Evolutionary conservation across 257 asterid species (phyloP), one percentile per base, ranked within the genome.

Genomic region (Agastache rugosa): DNA sequence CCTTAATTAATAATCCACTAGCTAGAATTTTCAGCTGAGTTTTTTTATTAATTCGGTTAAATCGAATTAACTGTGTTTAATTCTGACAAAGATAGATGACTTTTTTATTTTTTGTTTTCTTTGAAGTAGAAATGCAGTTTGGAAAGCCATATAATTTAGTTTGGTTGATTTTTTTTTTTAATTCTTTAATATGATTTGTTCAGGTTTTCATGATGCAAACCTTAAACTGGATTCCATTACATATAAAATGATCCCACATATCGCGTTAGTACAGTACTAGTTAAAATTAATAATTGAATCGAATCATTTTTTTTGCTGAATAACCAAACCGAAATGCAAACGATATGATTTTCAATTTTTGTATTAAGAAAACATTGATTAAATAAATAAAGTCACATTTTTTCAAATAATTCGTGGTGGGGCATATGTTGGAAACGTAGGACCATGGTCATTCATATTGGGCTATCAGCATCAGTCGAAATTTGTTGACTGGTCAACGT

Each of bases 401-500:
- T 17, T 73, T 23, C 53, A 67, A 69, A 69, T 53, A 54, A 41
- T 53, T 51, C 25, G 63, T 31, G 23, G 23, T 77, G 79, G 74
- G 29, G 73, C 77, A 65, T 22, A 50, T 75, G 67, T 44, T 25
- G 70, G 47, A 53, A 19, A 9, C 5, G 75, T 68, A 84, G 87
- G 90, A 37, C 85, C 82, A 31, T 47, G 59, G 78, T 37, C 71
- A 51, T n/a, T 37, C 71, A 51, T n/a, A 69, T 73, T 56, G 71
- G 71, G 48, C 73, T 67, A 67, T 72, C 71, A 23, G 82, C 75
- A 79, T 70, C 75, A 79, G 80, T 81, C 84, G 64, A 65, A n/a
- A 67, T 53, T 51, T 3, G 75, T 81, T 88, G 96, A 90, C 92
- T 78, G 83, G 96, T 90, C 94, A 86, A 88, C 19, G 5, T 51